Conservation (phyloP, 176 grass and related monocot species). For the Luzula sylvatica region DNA sequence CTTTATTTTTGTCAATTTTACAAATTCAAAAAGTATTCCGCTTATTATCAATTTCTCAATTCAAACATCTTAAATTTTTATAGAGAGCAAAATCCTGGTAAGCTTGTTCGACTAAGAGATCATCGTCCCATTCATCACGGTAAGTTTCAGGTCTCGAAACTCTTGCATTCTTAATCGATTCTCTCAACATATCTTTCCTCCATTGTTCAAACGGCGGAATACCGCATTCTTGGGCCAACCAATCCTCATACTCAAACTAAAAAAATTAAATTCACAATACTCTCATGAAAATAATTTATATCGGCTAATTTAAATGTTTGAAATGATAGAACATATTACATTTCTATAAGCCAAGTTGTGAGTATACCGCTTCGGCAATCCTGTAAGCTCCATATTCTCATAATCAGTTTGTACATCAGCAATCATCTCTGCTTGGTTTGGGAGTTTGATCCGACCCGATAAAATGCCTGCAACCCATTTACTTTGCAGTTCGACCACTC, state of each 20-base stretch:
- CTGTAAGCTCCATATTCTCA: slow-evolving; percentile 20
- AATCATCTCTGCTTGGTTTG: slow-evolving; percentile 55
- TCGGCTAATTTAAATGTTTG: no score
- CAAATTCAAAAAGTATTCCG: no score
- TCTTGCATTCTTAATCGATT: slow-evolving; percentile 20
- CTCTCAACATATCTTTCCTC: slow-evolving; percentile 57
- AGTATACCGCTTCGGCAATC: slow-evolving; percentile 89
- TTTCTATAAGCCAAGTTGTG: slow-evolving; percentile 52
- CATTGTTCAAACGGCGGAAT: slow-evolving; percentile 47
- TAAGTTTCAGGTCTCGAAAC: slow-evolving; percentile 37
- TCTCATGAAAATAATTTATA: no score
- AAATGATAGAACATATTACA: no score
- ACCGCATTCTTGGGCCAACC: slow-evolving; percentile 51
- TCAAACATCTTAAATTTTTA: no score
- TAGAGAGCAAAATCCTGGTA: slow-evolving; percentile 39
- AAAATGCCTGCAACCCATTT: slow-evolving; percentile 79
- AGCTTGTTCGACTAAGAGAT: slow-evolving; percentile 43
- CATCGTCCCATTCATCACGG: slow-evolving; percentile 63
- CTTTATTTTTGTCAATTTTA: no score
- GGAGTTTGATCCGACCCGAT: slow-evolving; percentile 48
- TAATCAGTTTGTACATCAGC: slow-evolving; percentile 50
- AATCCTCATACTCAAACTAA: slow-evolving; percentile 82
- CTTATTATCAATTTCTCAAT: no score
- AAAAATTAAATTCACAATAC: no score
- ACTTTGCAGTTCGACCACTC: slow-evolving; percentile 77